Base-by-base conservation (phyloP, 345 rosid genomes). In the Heritiera littoralis region DNA sequence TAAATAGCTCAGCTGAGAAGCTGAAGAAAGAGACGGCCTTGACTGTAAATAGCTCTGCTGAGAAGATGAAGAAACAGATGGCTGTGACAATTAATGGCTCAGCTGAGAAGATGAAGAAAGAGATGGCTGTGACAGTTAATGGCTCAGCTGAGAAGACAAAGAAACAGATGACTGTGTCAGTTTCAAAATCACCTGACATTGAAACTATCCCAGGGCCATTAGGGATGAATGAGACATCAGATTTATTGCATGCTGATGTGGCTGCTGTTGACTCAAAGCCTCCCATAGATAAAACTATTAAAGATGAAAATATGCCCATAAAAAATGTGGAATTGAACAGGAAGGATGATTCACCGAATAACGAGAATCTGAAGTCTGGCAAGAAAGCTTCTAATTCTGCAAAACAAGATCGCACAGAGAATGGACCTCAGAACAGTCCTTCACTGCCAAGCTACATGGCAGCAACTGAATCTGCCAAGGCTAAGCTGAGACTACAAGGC, bases 391-490 rank as follows among this genome's bases (percentile, higher is more conserved):
- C 85, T 32, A 76, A 56, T 77, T 64, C 80, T 49, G 81, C 79
- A 58, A 93, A 89, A 86, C 90, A 90, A 80, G 95, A 93, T 78
- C 67, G 74, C 70, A 83, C 85, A 60, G 98, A 94, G 81, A 90
- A 90, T 83, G 95, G 92, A 55, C 38, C 73, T 4, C 93, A 89
- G 78, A 86, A 74, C 81, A 90, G 89, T 86, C 93, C 91, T 0
- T 35, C 89, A 35, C 64, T 94, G 64, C 98, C 98, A 41, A 94
- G 97, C 85, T 94, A 91, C 80, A 93, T 94, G 98, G 90, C 89
- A 81, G 97, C 97, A 65, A 94, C 98, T 59, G 87, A 83, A 86
- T 93, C 97, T 38, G 98, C 97, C 1, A 94, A 92, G 90, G 98
- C 97, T 74, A 94, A 94, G 80, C 86, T 92, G 83, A 90, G 94